Percentiles rank a stretch among this genome's conserved stretches.
Conservation (phyloP, 2,329 filamentous ascomycete species). For the Phialophora verrucosa region DNA sequence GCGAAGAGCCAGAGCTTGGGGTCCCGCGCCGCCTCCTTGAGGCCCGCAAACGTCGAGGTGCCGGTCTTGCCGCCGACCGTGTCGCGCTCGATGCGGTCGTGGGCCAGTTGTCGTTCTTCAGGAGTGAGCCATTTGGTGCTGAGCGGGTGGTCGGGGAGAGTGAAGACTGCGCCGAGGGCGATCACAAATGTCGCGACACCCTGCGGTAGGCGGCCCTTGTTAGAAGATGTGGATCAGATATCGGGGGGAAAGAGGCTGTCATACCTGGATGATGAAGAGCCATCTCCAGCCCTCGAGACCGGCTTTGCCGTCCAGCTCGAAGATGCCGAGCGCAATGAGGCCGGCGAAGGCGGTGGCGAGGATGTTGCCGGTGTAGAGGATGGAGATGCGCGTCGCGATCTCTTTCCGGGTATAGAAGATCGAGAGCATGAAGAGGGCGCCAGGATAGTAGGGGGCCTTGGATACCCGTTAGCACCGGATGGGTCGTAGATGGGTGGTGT, state of each 20-base stretch:
- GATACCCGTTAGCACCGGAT: background rate
- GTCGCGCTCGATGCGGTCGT: conserved; percentile 42
- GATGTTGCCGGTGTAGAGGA: conserved; percentile 65
- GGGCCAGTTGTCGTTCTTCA: conserved; percentile 51
- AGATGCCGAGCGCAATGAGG: conserved; percentile 63
- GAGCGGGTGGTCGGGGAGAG: conserved; percentile 51
- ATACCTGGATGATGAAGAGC: conserved; percentile 43
- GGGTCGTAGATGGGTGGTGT: conserved; percentile 50
- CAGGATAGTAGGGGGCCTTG: conserved; percentile 39
- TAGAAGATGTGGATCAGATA: background rate
- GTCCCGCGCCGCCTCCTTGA: conserved; percentile 37
- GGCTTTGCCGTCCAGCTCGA: conserved; percentile 54
- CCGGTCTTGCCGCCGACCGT: conserved; percentile 9
- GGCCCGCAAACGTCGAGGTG: conserved; percentile 13
- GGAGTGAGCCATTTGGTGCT: conserved; percentile 43
- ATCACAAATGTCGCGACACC: conserved; percentile 55
- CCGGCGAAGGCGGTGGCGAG: conserved; percentile 67
- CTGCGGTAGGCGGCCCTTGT: background rate
- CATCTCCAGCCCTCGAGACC: conserved; percentile 54
- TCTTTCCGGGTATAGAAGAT: conserved; percentile 58
- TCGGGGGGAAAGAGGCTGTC: background rate
- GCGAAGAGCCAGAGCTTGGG: conserved; percentile 51
- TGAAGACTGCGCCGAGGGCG: conserved; percentile 48
- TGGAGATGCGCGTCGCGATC: conserved; percentile 59
- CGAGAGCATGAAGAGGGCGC: conserved; percentile 66